Conservation (phyloP, 805 yeast species). For the Teunomyces barrocoloradensis region DNA sequence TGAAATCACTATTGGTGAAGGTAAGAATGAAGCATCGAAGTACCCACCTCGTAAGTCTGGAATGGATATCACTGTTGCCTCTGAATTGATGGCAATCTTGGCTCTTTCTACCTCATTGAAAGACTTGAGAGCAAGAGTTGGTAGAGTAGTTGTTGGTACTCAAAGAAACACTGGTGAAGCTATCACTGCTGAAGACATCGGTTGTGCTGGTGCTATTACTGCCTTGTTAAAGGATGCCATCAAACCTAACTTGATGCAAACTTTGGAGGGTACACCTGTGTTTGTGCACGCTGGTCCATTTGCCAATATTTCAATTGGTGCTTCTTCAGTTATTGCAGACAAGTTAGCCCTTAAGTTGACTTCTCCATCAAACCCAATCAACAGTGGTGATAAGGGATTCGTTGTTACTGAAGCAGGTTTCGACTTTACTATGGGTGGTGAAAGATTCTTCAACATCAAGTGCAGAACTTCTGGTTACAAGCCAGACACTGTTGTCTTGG, state of each 20-base stretch:
- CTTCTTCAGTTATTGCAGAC: slow-evolving; percentile 92
- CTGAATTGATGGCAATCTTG: slow-evolving; percentile 93
- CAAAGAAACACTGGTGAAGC: slow-evolving; percentile 68
- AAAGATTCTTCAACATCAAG: slow-evolving; percentile 92
- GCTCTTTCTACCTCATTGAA: slow-evolving; percentile 75
- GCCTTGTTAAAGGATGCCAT: slow-evolving; percentile 94
- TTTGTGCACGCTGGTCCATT: slow-evolving; percentile 98
- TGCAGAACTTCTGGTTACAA: slow-evolving; percentile 85
- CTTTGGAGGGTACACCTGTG: slow-evolving; percentile 96
- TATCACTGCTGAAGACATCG: slow-evolving; percentile 90
- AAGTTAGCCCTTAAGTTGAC: slow-evolving; percentile 88
- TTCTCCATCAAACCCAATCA: slow-evolving; percentile 43
- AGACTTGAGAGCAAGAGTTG: slow-evolving; percentile 86
- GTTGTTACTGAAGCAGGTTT: slow-evolving; percentile 98
- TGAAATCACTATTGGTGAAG: slow-evolving; percentile 86
- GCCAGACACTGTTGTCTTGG: slow-evolving; percentile 91
- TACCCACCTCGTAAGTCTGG: slow-evolving; percentile 84
- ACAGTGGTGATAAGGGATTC: slow-evolving; percentile 60
- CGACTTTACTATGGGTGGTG: slow-evolving; percentile 99
- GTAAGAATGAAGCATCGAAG: slow-evolving; percentile 78
- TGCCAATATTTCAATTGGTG: slow-evolving; percentile 96
- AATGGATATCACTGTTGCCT: slow-evolving; percentile 94
- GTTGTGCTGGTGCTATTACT: slow-evolving; percentile 93
- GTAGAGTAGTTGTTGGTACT: slow-evolving; percentile 86
- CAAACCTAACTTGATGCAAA: slow-evolving; percentile 96